Conservation (phyloP, 257 asterid genomes). For the Penstemon barbatus region DNA sequence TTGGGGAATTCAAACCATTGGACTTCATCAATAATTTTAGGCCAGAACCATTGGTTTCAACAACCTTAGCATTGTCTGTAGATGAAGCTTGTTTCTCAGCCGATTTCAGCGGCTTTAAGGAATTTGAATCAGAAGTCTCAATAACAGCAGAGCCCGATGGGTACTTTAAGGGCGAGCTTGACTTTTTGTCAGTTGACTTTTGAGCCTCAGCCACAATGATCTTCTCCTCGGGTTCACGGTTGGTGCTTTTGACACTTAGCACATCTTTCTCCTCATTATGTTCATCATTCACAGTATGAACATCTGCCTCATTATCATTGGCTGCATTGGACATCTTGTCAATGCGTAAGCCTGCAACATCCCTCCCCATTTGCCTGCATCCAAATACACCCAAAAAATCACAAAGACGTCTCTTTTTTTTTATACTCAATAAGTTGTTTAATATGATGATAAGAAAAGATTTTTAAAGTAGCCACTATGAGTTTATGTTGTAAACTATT, state of each 20-base stretch:
- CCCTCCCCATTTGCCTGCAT: slow-evolving; percentile 63
- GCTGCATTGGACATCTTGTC: slow-evolving; percentile 38
- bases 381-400: slow-evolving; percentile 13
- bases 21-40: slow-evolving; percentile 36
- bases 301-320: slow-evolving; percentile 21
- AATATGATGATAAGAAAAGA: background rate
- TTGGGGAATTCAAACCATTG: slow-evolving; percentile 40
- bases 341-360: slow-evolving; percentile 44
- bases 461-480: background rate
- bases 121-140: slow-evolving; percentile 36
- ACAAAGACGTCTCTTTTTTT: background rate
- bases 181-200: slow-evolving; percentile 51
- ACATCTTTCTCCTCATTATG: too few species aligned
- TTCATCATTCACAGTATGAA: slow-evolving; percentile 27
- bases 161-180: slow-evolving; percentile 43
- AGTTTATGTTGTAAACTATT: too few species aligned
- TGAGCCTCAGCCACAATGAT: slow-evolving; percentile 46
- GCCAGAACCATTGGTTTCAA: slow-evolving; percentile 44
- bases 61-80: slow-evolving; percentile 34
- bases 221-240: slow-evolving; percentile 51
- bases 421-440: background rate
- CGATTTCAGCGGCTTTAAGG: slow-evolving; percentile 5
- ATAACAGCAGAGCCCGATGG: slow-evolving; percentile 44
- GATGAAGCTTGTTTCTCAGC: slow-evolving; percentile 28
- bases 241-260: slow-evolving; percentile 51